Base-by-base conservation (phyloP, 306 rosid genomes). In the Cucurbita ficifolia region DNA sequence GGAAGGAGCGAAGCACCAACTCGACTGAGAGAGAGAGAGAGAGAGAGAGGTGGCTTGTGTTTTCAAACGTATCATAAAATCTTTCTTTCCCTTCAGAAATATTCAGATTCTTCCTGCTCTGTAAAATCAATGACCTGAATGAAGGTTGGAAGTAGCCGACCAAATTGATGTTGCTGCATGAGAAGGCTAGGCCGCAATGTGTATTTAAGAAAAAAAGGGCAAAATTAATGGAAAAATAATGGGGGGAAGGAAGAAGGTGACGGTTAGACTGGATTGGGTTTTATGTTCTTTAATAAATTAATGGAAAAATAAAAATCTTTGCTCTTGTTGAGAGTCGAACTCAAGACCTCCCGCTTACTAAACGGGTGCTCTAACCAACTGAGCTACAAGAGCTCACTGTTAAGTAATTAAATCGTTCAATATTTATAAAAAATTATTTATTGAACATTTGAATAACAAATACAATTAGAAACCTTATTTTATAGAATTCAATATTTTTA, bases 81-180 rank as follows among this genome's bases (percentile, higher is more conserved):
- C 33, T 29, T 29, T 22, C 24, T 82, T 81, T 90, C 11, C 97
- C 98, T 79, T 93, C 98, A 57, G 86, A 87, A 49, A 93, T 93
- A 93, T 77, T 90, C 94, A 55, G 86, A 86, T 83, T 93, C 92
- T 85, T 93, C 98, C 81, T 80, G 81, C 65, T 90, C 97, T 16
- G 89, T 90, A 78, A 93, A 90, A 78, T 93, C 86, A 88, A 93
- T 87, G 78, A 93, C 84, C 82, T 93, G 97, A 72, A 93, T 85
- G 84, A 93, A 88, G 69, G 96, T 93, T 46, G 97, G 92, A 56
- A 93, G 82, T 71, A 93, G 83, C 73, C 98, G 88, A 55, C 96
- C 98, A 82, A 87, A 93, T 76, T 88, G 98, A 75, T 93, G 97
- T 90, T 88, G 85, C 97, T 93, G 96, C 89, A 63, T 36, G 75